Percentiles rank a stretch among this genome's conserved stretches.
phyloP scores from a whole-genome alignment of 176 grass and related monocot genomes.

The Aegilops speltoides region DNA sequence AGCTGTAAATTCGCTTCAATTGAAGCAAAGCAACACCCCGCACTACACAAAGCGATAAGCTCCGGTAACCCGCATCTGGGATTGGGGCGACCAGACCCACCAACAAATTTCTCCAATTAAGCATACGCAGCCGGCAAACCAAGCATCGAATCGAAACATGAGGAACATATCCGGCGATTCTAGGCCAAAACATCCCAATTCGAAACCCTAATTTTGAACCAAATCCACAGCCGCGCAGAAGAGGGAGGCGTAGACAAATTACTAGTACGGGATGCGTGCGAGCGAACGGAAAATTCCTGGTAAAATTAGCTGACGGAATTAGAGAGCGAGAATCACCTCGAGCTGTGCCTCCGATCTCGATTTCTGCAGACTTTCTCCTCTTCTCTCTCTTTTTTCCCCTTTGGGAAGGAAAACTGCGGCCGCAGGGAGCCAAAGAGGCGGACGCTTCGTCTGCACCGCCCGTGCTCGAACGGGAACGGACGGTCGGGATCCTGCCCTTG shows the following conservation, averaged over 20 bases:
- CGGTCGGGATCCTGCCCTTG: neutral
- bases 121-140: neutral
- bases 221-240: neutral
- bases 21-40: neutral
- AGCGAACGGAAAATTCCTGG: neutral
- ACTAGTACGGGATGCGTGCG: neutral
- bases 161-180: neutral
- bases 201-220: neutral
- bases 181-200: neutral
- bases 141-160: neutral
- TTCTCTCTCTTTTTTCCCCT: neutral
- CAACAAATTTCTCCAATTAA: neutral
- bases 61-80: neutral
- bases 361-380: neutral
- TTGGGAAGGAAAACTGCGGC: slow-evolving; percentile 9
- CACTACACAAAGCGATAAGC: neutral
- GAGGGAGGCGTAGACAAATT: neutral
- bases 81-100: neutral
- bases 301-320: neutral
- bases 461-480: neutral
- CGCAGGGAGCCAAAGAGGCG: neutral
- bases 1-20: neutral
- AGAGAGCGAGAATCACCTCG: slow-evolving; percentile 4
- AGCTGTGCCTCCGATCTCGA: slow-evolving; percentile 32
- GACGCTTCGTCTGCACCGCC: slow-evolving; percentile 19